Conservation (phyloP, 2,329 filamentous ascomycete species). For the Diaporthe eres region DNA sequence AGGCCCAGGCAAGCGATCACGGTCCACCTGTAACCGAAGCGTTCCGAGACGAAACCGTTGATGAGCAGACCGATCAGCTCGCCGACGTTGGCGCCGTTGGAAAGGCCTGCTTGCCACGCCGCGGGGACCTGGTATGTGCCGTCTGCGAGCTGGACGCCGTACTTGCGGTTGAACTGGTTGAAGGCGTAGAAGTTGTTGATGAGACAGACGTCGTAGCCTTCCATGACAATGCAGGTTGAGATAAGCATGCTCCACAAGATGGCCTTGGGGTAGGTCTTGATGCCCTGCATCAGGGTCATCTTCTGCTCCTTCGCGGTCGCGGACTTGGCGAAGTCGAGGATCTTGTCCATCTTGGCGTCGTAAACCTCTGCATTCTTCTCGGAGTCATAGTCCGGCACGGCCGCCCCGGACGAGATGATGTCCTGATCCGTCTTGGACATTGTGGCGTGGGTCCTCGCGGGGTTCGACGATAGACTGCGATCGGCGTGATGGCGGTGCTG, state of each 20-base stretch:
- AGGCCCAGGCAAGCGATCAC: constrained; percentile 70
- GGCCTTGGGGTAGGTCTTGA: constrained; percentile 89
- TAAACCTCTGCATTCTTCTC: constrained; percentile 38
- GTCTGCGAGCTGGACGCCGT: constrained; percentile 45
- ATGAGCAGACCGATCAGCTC: constrained; percentile 77
- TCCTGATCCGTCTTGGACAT: constrained; percentile 41
- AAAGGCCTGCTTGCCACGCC: constrained; percentile 54
- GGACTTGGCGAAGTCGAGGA: constrained; percentile 61
- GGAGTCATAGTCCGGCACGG: constrained; percentile 37
- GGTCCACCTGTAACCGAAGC: constrained; percentile 77
- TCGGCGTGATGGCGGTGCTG: constrained; percentile 21
- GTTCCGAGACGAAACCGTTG: constrained; percentile 76
- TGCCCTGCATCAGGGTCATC: constrained; percentile 82
- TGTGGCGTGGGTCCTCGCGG: constrained; percentile 13
- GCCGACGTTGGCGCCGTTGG: constrained; percentile 67
- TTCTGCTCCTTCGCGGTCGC: constrained; percentile 74
- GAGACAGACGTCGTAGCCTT: constrained; percentile 87
- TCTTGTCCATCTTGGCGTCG: constrained; percentile 48
- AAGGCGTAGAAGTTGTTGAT: constrained; percentile 80
- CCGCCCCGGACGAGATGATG: constrained; percentile 30
- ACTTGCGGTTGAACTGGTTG: constrained; percentile 48
- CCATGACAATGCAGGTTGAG: constrained; percentile 93
- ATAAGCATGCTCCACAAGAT: constrained; percentile 87
- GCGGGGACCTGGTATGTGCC: constrained; percentile 51
- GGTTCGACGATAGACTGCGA: not conserved